phyloP scores from a whole-genome alignment of 2,329 filamentous ascomycete species.

The Talaromyces sp. region DNA sequence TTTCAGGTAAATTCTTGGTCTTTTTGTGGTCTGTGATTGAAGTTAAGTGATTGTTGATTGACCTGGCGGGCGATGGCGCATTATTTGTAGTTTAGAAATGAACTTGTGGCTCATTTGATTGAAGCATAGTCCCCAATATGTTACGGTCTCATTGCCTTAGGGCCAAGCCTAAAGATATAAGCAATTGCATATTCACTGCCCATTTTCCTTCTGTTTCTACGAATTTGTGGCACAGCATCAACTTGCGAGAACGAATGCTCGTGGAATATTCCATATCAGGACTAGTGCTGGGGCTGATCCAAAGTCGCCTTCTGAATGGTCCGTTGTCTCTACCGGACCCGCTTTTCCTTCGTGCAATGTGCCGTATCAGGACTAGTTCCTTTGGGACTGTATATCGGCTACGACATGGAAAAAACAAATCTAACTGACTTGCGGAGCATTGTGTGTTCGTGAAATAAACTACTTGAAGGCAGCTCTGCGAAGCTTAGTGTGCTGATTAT shows the following conservation, averaged over 20 bases:
- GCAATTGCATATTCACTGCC: too few species aligned
- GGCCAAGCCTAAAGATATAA: not conserved
- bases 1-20: too few species aligned
- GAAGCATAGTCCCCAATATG: not conserved
- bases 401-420: not conserved
- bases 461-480: not conserved
- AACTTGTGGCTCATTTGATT: not conserved
- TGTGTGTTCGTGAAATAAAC: not conserved
- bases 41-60: not conserved
- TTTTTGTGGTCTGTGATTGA: not conserved
- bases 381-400: not conserved
- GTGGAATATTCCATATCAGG: not conserved
- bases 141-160: not conserved
- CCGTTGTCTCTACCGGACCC: too few species aligned
- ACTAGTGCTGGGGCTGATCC: not conserved
- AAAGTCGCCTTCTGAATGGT: not conserved
- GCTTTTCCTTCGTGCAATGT: not conserved
- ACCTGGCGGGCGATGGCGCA: not conserved
- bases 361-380: not conserved
- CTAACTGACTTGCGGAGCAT: not conserved
- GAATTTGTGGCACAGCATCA: too few species aligned
- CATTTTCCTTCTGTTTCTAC: too few species aligned
- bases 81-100: not conserved
- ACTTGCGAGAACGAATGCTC: not conserved
- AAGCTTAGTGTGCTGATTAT: not conserved